Percentiles rank a stretch among this genome's conserved stretches.
These are phyloP conservation scores for Chaetoceros tenuissimus DNA, from an alignment of 108 stramenopile genomes.

Conservation along the genomic window DNA sequence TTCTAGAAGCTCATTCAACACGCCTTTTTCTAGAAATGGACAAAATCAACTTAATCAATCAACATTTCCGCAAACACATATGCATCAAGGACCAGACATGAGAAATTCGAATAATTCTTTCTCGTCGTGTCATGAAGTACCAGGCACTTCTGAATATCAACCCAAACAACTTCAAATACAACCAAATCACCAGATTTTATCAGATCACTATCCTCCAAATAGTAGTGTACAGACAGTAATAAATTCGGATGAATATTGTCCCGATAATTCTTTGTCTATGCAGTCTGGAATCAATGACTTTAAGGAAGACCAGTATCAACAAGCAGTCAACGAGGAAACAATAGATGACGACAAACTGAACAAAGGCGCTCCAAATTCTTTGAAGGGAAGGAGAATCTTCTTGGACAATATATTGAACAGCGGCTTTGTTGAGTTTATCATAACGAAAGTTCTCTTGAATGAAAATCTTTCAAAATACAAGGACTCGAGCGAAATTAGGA, in stretches of 20 bases:
- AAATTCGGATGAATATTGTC: not conserved
- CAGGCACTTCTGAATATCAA: too few relatives aligned
- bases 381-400: constrained; percentile 36
- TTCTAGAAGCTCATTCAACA: too few relatives aligned
- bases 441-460: constrained; percentile 46
- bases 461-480: constrained; percentile 30
- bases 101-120: too few relatives aligned
- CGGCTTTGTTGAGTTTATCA: constrained; percentile 33
- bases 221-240: not conserved
- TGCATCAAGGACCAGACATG: too few relatives aligned
- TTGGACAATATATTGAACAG: constrained; percentile 34
- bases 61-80: too few relatives aligned
- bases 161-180: too few relatives aligned
- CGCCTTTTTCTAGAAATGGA: too few relatives aligned
- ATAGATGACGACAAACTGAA: not conserved
- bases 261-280: not conserved
- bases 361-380: constrained; percentile 41
- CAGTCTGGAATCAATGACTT: not conserved
- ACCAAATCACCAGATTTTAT: too few relatives aligned
- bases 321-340: not conserved
- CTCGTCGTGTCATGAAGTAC: too few relatives aligned
- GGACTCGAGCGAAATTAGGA: constrained; percentile 28
- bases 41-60: too few relatives aligned
- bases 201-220: not conserved
- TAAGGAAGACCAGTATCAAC: not conserved